These are phyloP conservation scores for Abrus pulchellus DNA, from an alignment of 306 rosid genomes.

Conservation along the genomic window DNA sequence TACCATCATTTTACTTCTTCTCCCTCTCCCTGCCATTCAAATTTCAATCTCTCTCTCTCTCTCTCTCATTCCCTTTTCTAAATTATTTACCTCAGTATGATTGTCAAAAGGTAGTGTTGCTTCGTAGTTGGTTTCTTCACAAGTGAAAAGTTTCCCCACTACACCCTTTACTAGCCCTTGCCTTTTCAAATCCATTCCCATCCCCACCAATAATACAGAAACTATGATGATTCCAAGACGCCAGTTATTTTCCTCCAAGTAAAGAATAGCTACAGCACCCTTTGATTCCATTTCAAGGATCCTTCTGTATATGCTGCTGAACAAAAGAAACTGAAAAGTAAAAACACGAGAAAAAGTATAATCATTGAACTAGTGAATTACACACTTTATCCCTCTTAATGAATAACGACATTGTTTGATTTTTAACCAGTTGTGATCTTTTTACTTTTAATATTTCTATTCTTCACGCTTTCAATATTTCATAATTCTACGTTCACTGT, in stretches of 20 bases:
- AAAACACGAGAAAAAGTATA: not conserved
- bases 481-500: not conserved
- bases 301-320: conserved; percentile 17
- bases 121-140: conserved; percentile 72
- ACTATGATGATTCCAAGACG: conserved; percentile 59
- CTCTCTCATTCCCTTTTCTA: conserved; percentile 31
- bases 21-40: conserved; percentile 53
- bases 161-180: conserved; percentile 27
- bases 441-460: not conserved
- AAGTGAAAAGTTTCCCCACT: conserved; percentile 62
- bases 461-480: not conserved
- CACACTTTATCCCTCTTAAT: not conserved
- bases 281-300: conserved; percentile 56
- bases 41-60: conserved; percentile 2
- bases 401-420: not conserved
- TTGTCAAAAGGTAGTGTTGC: conserved; percentile 76
- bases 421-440: not conserved
- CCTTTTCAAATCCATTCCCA: conserved; percentile 57
- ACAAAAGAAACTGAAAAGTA: not conserved
- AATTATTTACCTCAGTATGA: conserved; percentile 60
- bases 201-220: conserved; percentile 66
- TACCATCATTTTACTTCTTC: conserved; percentile 53
- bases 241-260: conserved; percentile 45
- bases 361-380: not conserved
- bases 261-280: conserved; percentile 48